These are phyloP conservation scores for Crithidia thermophila DNA, from an alignment of 208 protist species.

Conservation along the genomic window DNA sequence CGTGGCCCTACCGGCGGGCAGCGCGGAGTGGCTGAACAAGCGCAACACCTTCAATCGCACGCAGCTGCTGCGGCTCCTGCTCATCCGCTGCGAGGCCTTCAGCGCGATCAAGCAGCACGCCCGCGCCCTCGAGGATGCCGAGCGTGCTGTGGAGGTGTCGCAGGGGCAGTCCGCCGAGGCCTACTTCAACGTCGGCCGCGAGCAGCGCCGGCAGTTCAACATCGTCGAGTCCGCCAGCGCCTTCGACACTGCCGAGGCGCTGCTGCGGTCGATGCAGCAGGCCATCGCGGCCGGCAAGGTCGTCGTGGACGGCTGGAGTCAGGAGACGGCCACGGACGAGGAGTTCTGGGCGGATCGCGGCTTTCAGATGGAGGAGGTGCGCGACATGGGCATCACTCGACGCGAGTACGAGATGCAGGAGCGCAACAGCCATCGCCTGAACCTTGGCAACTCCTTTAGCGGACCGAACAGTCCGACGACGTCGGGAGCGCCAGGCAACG, in stretches of 20 bases:
- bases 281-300: conserved; percentile 20
- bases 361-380: conserved; percentile 53
- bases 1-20: conserved; percentile 6
- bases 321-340: conserved; percentile 41
- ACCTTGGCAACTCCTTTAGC: conserved; percentile 5
- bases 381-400: conserved; percentile 39
- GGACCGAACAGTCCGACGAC: conserved; percentile 6
- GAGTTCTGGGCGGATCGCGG: conserved; percentile 80
- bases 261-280: conserved; percentile 46
- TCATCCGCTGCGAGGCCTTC: conserved; percentile 75
- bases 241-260: conserved; percentile 69
- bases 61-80: conserved; percentile 64
- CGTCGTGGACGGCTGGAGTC: conserved; percentile 32
- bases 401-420: conserved; percentile 55
- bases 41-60: conserved; percentile 48
- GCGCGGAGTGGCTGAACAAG: conserved; percentile 26
- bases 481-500: neutral
- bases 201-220: conserved; percentile 59
- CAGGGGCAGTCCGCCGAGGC: conserved; percentile 59
- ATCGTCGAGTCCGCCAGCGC: conserved; percentile 48
- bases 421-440: neutral
- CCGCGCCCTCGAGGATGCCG: conserved; percentile 62
- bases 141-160: conserved; percentile 52
- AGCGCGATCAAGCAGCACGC: conserved; percentile 56
- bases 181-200: conserved; percentile 67